phyloP scores from a whole-genome alignment of 345 rosid genomes.

The Eucalyptus dawsonii region DNA sequence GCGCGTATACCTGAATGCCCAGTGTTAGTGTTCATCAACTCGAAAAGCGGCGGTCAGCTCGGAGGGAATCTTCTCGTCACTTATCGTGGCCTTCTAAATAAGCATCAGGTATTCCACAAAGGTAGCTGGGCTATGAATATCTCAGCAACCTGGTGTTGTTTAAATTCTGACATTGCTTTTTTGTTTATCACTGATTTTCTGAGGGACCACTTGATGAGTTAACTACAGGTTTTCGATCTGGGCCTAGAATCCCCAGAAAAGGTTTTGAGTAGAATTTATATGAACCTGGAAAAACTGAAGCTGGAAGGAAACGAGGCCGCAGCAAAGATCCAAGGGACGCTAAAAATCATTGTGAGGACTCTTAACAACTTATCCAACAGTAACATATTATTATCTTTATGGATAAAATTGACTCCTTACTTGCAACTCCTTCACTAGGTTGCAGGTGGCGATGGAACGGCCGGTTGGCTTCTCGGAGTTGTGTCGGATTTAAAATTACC shows the following conservation, averaged over 20 bases:
- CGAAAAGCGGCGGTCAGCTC: constrained; percentile 68
- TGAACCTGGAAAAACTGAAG: constrained; percentile 20
- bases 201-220: neutral
- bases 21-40: constrained; percentile 53
- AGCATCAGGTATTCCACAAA: constrained; percentile 29
- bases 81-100: constrained; percentile 37
- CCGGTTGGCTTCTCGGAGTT: constrained; percentile 70
- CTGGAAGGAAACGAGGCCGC: constrained; percentile 20
- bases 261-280: constrained; percentile 31
- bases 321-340: constrained; percentile 24
- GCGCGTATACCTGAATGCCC: constrained; percentile 18
- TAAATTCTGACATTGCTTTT: neutral
- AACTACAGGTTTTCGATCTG: constrained; percentile 46
- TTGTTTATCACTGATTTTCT: neutral
- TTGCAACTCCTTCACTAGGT: constrained; percentile 16
- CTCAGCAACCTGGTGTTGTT: neutral
- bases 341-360: constrained; percentile 39
- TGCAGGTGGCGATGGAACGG: constrained; percentile 81
- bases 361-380: neutral
- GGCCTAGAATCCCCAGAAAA: constrained; percentile 36
- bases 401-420: neutral
- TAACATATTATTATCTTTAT: neutral
- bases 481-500: constrained; percentile 64
- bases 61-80: constrained; percentile 44
- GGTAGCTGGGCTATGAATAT: neutral